Base-by-base conservation (phyloP, 2,329 filamentous ascomycete species). In the Neoascochyta sp. region DNA sequence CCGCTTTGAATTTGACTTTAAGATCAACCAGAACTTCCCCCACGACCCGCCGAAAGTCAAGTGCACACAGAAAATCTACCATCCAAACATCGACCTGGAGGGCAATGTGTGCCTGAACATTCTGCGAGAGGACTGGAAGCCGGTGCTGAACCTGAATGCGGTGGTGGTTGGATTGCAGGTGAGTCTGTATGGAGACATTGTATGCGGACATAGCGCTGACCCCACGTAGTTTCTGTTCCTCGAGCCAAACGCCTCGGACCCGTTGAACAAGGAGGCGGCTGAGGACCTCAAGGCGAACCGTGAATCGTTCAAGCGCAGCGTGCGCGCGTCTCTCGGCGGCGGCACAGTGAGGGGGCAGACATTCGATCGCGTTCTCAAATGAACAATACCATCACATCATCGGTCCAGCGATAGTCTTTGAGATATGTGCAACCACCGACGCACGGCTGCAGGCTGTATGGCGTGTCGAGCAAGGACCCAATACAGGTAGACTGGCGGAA, bases 21-120 rank as follows among this genome's bases (percentile, higher is more conserved):
- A 78, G 43, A 94, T 98, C 69, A 88, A 86, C 65, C 85, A 90
- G 60, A 92, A 85, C 69, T 98, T 95, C 67, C 92, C 92, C 1
- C 92, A 96, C 68, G 89, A 96, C 63, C 89, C 92, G 42, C 92
- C 92, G 12, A 96, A 96, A 68, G 92, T 98, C 51, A 92, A 86
- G 58, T 96, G 92, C 69, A 84, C 81, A 50, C 86, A 98, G 68
- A 96, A 95, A 74, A 96, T 98, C 54, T 98, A 98, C 69, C 92
- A 98, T 63, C 92, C 92, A 5, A 98, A 98, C 66, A 98, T 98
- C 61, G 92, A 98, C 58, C 75, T 95, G 22, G 87, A 96, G 62
- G 92, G 92, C 50, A 98, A 98, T 61, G 89, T 98, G 42, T 98
- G 92, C 70, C 69, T 98, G 57, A 98, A 98, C 64, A 98, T 98